Evolutionary conservation across 176 grass and related monocot genomes (phyloP), one percentile per base, ranked within the genome.

Genomic region (Panicum miliaceum): DNA sequence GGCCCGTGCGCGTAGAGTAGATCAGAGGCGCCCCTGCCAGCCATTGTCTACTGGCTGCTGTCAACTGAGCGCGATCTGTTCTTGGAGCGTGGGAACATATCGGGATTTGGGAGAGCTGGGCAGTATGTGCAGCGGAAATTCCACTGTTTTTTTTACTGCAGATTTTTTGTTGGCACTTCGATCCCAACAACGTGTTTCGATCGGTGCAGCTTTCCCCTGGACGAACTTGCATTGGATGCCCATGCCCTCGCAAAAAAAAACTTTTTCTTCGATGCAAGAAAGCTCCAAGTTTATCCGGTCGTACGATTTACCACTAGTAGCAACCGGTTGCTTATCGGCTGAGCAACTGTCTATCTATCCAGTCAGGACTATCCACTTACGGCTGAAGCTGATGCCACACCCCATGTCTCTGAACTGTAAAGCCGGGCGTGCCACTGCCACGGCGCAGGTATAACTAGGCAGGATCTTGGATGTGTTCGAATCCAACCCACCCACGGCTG

Each of bases 391-490:
- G 82, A 77, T 68, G 73, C 73, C 50, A 58, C 20, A 1, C 61
- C 46, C 56, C 11, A 70, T 64, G 42, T 18, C 16, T 78, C 66
- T 64, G 46, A 79, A 79, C 57, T 73, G 67, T 84, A 88, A 84
- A 84, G 81, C 43, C 68, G 1, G 27, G 16, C 62, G 62, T 9
- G 20, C 56, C 56, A 58, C 56, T 4, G 43, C 7, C 69, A 34
- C 26, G 45, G 45, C 11, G 9, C 45, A 51, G 14, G 13, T n/a
- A 22, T 8, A 74, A 50, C 40, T 6, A 40, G 69, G 13, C 32
- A 1, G 16, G 77, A 85, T 90, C 71, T 76, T 20, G 45, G 63
- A 63, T 77, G 52, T 71, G 43, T 26, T 71, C 88, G 45, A 82
- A 82, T 64, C 83, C 83, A 82, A 71, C 36, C 43, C 76, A 40